Percentiles rank a stretch among this genome's conserved stretches.
These are phyloP conservation scores for Lachancea sp. DNA, from an alignment of 805 yeast species.

Conservation along the genomic window DNA sequence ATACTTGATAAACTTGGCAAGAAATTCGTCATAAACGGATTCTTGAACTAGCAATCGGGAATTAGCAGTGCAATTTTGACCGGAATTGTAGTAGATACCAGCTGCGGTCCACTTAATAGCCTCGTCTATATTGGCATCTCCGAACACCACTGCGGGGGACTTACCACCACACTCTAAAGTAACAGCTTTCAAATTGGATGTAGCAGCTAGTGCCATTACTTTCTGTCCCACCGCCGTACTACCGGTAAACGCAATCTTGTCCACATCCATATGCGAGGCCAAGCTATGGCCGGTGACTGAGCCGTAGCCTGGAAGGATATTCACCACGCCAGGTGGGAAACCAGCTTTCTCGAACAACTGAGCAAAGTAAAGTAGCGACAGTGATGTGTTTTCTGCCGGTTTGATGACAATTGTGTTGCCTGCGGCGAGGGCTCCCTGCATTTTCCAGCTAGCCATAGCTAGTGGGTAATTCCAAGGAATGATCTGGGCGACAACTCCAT, in stretches of 20 bases:
- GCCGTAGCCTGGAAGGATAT: constrained; percentile 39
- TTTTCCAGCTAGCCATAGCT: constrained; percentile 43
- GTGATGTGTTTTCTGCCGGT: constrained; percentile 41
- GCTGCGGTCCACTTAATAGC: constrained; percentile 41
- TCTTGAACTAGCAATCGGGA: constrained; percentile 50
- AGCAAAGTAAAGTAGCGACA: constrained; percentile 37
- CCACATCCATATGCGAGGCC: constrained; percentile 37
- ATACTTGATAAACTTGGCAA: constrained; percentile 34
- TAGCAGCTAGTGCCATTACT: constrained; percentile 34
- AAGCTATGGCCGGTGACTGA: constrained; percentile 36
- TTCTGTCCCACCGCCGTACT: constrained; percentile 41
- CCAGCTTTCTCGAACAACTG: constrained; percentile 37
- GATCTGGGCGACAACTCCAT: constrained; percentile 43
- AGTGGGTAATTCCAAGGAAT: constrained; percentile 46
- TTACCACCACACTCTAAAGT: constrained; percentile 44
- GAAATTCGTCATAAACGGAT: constrained; percentile 41
- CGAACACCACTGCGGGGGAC: constrained; percentile 40
- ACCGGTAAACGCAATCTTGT: constrained; percentile 46
- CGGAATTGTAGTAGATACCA: constrained; percentile 51
- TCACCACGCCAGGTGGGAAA: constrained; percentile 42
- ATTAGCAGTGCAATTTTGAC: constrained; percentile 57
- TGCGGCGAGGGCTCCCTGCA: constrained; percentile 46
- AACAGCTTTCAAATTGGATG: constrained; percentile 37
- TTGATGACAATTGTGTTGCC: constrained; percentile 40
- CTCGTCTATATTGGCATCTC: constrained; percentile 37